Evolutionary conservation across 768 basidiomycete genomes (phyloP).

Genomic region (Gymnopilus junonius): DNA sequence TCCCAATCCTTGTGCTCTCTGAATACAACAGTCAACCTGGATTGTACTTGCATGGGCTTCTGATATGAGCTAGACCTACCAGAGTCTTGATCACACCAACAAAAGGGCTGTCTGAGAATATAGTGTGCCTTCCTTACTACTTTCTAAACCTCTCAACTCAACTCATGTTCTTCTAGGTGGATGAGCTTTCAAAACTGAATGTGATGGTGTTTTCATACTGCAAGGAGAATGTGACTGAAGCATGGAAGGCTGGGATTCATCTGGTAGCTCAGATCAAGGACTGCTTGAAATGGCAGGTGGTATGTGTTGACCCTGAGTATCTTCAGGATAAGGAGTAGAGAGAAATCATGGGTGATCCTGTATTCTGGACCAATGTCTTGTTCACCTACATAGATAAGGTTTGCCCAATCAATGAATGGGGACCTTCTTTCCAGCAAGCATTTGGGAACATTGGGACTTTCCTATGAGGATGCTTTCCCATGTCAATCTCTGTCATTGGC

Average conservation of each 20-base stretch:
- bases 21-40: slow-evolving; percentile 2
- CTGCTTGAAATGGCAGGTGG: slow-evolving; percentile 13
- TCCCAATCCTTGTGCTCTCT: background rate
- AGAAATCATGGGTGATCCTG: background rate
- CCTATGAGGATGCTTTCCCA: slow-evolving; percentile 8
- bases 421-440: slow-evolving; percentile 5
- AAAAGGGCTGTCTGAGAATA: slow-evolving; percentile 26
- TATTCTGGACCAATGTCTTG: slow-evolving; percentile 13
- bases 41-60: slow-evolving; percentile 6
- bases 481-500: slow-evolving; percentile 1
- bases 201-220: slow-evolving; percentile 10
- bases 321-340: slow-evolving; percentile 17
- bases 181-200: slow-evolving; percentile 12
- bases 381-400: slow-evolving; percentile 15
- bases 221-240: slow-evolving; percentile 9
- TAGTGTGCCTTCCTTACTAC: slow-evolving; percentile 8
- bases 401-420: slow-evolving; percentile 21
- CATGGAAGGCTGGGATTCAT: slow-evolving; percentile 10
- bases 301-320: slow-evolving; percentile 26
- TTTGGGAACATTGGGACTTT: background rate
- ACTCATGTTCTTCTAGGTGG: slow-evolving; percentile 1
- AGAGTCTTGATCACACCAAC: slow-evolving; percentile 27
- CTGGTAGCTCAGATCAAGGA: slow-evolving; percentile 9
- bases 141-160: background rate
- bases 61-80: slow-evolving; percentile 13